phyloP scores from a whole-genome alignment of 768 basidiomycete species.

The Lactarius indigo region DNA sequence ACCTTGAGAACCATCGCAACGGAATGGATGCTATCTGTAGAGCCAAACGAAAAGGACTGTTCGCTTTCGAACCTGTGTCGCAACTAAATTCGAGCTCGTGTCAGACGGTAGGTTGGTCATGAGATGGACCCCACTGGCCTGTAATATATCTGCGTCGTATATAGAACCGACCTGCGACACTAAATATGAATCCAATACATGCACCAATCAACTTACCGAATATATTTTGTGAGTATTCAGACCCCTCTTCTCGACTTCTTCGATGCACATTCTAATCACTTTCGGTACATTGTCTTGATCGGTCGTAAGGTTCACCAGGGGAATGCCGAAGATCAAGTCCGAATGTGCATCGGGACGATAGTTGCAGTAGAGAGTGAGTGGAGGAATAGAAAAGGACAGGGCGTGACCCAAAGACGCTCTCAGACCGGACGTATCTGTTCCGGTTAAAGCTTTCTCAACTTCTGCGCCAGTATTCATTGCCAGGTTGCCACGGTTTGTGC shows the following conservation, averaged over 20 bases:
- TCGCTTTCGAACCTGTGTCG: neutral
- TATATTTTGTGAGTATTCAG: neutral
- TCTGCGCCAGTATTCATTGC: neutral
- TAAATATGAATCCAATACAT: neutral
- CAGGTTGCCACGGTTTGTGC: neutral
- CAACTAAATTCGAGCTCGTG: neutral
- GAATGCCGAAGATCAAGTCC: neutral
- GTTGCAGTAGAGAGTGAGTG: neutral
- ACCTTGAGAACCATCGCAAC: neutral
- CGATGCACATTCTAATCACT: neutral
- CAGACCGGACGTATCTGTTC: neutral
- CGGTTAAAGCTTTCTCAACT: neutral
- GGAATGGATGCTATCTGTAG: neutral
- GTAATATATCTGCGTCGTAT: neutral
- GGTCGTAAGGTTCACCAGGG: neutral
- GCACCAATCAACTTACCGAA: neutral
- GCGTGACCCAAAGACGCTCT: neutral
- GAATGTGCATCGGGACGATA: neutral
- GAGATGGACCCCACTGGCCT: neutral
- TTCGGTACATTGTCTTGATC: neutral
- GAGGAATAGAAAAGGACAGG: neutral
- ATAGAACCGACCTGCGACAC: neutral
- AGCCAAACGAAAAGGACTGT: neutral
- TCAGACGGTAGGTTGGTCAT: neutral
- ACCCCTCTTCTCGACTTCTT: neutral